Evolutionary conservation across 306 rosid species (phyloP), one percentile per base, ranked within the genome.

Genomic region (Cotoneaster glaucophyllus): DNA sequence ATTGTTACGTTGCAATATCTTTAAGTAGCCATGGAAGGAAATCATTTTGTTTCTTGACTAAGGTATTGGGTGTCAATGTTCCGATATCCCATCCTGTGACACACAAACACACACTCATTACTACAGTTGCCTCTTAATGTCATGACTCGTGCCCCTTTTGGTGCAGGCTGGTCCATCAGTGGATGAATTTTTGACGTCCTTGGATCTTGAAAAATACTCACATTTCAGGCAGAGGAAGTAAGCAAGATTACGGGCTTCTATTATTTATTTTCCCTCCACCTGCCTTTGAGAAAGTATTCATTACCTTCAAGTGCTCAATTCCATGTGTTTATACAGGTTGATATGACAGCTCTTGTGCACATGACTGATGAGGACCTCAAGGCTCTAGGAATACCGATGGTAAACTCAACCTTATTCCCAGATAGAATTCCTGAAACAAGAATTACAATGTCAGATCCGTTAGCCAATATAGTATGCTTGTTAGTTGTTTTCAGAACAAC

Each of bases 211-310:
- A 76, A 96, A 96, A 86, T 96, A 96, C 88, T 84, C 71, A 89
- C 89, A 59, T 90, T 96, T 88, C 99, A 96, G 84, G 99, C 97
- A 39, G 99, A 96, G 90, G 99, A 96, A 78, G 99, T 96, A 92
- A 64, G 97, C 64, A 58, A 15, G 74, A 65, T 71, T 28, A 67
- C 21, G 21, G 2, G 26, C 67, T 34, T 31, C 69, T 24, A 44
- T 45, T 37, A 24, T 11, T 25, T 62, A 25, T 62, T 43, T 71
- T 21, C 44, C 37, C n/a, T n/a, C n/a, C n/a, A n/a, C n/a, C n/a
- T n/a, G n/a, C n/a, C n/a, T n/a, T n/a, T n/a, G 10, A 48, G 39
- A 70, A 37, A 4, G 56, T 41, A 29, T 18, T 45, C 3, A 34
- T 44, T 29, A 71, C 25, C 54, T 79, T 80, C 19, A 48, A 76